phyloP scores from a whole-genome alignment of 1,284 basidiomycete species.

The Fomes fomentarius region DNA sequence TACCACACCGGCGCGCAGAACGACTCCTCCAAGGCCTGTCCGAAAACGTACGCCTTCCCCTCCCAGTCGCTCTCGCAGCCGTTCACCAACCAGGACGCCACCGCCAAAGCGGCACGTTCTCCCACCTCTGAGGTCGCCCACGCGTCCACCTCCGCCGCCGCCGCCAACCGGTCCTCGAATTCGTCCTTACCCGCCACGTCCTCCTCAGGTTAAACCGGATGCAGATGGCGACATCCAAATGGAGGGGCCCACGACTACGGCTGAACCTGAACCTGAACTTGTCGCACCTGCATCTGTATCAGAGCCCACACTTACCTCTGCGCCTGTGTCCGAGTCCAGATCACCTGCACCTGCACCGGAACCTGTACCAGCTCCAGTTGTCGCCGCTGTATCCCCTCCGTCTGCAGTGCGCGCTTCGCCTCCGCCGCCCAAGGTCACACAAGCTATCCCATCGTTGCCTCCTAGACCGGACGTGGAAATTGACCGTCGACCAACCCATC shows the following conservation, averaged over 20 bases:
- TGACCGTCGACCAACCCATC: conserved; percentile 4
- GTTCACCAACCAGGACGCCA: conserved; percentile 19
- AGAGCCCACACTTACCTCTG: background rate
- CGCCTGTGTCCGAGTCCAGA: background rate
- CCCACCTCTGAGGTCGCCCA: conserved; percentile 13
- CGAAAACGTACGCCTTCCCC: conserved; percentile 17
- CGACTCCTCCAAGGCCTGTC: conserved; percentile 8
- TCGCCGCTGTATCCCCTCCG: conserved; percentile 6
- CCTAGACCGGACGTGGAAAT: conserved; percentile 14
- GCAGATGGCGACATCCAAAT: conserved; percentile 27
- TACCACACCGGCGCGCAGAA: conserved; percentile 6
- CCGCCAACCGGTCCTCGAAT: conserved; percentile 11
- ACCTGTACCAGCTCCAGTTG: conserved; percentile 5
- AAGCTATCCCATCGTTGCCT: conserved; percentile 7
- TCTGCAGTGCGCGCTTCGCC: background rate
- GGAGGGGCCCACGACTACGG: conserved; percentile 5
- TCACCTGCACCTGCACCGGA: background rate
- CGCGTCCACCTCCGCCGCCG: conserved; percentile 14
- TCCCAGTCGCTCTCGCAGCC: conserved; percentile 22
- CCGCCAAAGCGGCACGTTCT: conserved; percentile 19
- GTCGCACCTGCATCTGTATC: background rate
- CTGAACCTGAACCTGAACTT: background rate
- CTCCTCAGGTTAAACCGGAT: background rate
- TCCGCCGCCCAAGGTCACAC: background rate
- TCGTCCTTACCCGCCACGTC: background rate